Percentiles rank a stretch among this genome's conserved stretches.
phyloP scores from a whole-genome alignment of 257 asterid species.

The Penstemon newberryi region DNA sequence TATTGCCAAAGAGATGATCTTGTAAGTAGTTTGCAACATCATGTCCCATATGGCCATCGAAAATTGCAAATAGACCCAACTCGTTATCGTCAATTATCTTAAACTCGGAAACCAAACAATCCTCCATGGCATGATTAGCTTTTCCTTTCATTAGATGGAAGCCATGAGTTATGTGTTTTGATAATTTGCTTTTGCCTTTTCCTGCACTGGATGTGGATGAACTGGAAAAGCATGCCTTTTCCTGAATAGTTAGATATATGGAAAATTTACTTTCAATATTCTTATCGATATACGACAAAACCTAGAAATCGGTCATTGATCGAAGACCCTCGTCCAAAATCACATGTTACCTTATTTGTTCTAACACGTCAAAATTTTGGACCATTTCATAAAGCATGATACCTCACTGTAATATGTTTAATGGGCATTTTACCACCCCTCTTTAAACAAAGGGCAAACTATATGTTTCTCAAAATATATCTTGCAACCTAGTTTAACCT shows the following conservation, averaged over 20 bases:
- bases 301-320: no score
- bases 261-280: not conserved
- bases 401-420: no score
- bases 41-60: conserved; percentile 93
- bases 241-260: conserved; percentile 41
- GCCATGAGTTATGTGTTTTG: conserved; percentile 65
- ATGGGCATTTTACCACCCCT: no score
- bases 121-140: conserved; percentile 85
- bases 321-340: not conserved
- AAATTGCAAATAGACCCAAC: conserved; percentile 86
- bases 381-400: no score
- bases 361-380: not conserved
- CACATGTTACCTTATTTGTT: no score
- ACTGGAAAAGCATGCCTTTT: conserved; percentile 68
- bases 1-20: conserved; percentile 60
- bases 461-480: no score
- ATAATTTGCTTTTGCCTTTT: conserved; percentile 49
- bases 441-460: no score
- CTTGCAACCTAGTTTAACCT: no score
- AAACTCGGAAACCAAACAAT: conserved; percentile 71
- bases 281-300: no score
- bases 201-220: conserved; percentile 64
- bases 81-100: conserved; percentile 53
- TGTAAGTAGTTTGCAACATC: conserved; percentile 79
- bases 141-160: conserved; percentile 72